phyloP scores from a whole-genome alignment of 225 moss, liverwort and hornwort genomes.

The Physcomitrium patens region DNA sequence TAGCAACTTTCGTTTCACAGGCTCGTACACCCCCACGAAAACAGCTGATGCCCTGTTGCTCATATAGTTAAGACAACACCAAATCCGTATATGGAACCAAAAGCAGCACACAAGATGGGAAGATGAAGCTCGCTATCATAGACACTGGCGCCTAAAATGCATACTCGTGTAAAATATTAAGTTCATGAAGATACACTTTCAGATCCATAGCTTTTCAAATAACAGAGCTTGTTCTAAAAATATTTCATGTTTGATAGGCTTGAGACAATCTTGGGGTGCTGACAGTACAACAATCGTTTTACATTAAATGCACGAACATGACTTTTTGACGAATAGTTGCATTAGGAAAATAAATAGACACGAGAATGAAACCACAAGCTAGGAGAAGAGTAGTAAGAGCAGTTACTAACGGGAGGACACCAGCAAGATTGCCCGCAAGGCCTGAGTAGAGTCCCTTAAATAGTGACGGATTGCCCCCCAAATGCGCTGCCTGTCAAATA shows the following conservation, averaged over 20 bases:
- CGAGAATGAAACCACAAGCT: background rate
- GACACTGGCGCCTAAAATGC: too few species aligned
- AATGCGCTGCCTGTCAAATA: slow-evolving; percentile 55
- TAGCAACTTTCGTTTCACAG: slow-evolving; percentile 74
- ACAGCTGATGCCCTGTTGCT: slow-evolving; percentile 79
- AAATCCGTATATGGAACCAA: background rate
- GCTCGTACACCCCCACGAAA: slow-evolving; percentile 87
- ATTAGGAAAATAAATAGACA: background rate
- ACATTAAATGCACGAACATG: too few species aligned
- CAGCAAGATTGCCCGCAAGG: slow-evolving; percentile 68
- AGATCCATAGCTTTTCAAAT: background rate
- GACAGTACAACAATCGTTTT: background rate
- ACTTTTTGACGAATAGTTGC: background rate
- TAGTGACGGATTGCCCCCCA: slow-evolving; percentile 58
- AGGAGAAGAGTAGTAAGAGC: slow-evolving; percentile 8
- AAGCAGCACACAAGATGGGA: background rate
- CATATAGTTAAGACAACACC: background rate
- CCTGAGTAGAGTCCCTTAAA: slow-evolving; percentile 79
- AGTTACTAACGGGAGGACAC: slow-evolving; percentile 46
- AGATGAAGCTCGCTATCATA: slow-evolving; percentile 6
- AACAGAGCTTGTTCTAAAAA: background rate
- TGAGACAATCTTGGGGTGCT: background rate
- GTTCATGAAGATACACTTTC: slow-evolving; percentile 1
- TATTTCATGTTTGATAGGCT: background rate
- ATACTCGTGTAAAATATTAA: background rate